Base-by-base conservation (phyloP, 2,329 filamentous ascomycete genomes). In the Diaporthe helianthi region DNA sequence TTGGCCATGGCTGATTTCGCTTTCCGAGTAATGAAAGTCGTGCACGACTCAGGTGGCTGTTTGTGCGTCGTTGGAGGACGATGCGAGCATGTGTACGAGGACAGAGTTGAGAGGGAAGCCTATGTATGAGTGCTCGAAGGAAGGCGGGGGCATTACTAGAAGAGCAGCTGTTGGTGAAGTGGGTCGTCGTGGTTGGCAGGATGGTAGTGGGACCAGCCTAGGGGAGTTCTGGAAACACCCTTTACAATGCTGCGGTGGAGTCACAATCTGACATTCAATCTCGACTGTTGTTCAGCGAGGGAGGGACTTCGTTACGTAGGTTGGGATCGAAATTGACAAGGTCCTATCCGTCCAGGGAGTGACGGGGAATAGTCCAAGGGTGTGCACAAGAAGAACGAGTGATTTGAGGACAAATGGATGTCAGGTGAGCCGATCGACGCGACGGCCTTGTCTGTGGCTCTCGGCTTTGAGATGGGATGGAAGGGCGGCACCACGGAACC, bases 1-100 rank as follows among this genome's bases (percentile, higher is more conserved):
- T 74, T 70, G 69, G 75, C 78, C 77, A 78, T 79, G n/a, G 74
- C 81, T 77, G 76, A 73, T 74, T 71, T 73, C 77, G 77, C 51
- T 73, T 55, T 33, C 38, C 19, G 54, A 31, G 31, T 75, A 77
- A 55, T 36, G 76, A 79, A 38, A 73, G 73, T 61, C 75, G 76
- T 73, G 52, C 24, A n/a, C 41, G 29, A 17, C 31, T 51, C 46
- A 55, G 49, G 41, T 17, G 65, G 49, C 24, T 36, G 65, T 67
- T 33, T 61, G 52, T 55, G 49, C 24, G 72, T 53, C 64, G 19
- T 78, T 76, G 75, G 76, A 77, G 46, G 49, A 65, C 33, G 67
- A 33, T 53, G 64, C 54, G 46, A 22, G 31, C 19, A 13, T 24
- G 29, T 63, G 29, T 49, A 49, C 44, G 44, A 44, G 66, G 31